Evolutionary conservation across 768 basidiomycete species (phyloP), one percentile per base, ranked within the genome.

Genomic region (Hericium coralloides): DNA sequence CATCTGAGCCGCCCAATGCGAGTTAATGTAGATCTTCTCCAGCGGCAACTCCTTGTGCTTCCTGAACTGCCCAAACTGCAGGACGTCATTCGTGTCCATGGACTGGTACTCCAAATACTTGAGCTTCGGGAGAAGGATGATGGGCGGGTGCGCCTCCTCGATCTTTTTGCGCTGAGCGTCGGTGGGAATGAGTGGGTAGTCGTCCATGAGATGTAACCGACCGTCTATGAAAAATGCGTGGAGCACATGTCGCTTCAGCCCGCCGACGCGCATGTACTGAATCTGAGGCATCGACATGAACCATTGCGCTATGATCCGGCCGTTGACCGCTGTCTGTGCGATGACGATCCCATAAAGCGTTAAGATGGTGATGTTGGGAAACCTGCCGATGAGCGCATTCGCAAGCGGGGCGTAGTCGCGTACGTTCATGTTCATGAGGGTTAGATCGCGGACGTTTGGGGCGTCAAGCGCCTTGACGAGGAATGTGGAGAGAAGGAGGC

Each of bases 251-350:
- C 53, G 2, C 17, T 23, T 31, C 51, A 56, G 55, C 25, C 2
- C 2, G 14, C 31, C 57, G 47, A 56, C 12, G 52, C 66, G 67
- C 54, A 69, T 54, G 52, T 63, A 58, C 49, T 57, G 57, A 45
- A 88, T 63, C 25, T 72, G 66, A 10, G 84, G 84, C 76, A 87
- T 81, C 20, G 83, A 78, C 50, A 77, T 68, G 31, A 87, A 67
- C 76, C 80, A 84, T 39, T 70, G 72, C 45, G 80, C 68, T 60
- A 84, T 64, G 41, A 67, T 55, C 48, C 61, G 53, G 50, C 58
- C 60, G 20, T 70, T 72, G 25, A 45, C 22, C 53, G 57, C 52
- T 9, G 64, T 66, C 52, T 63, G 59, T 41, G 66, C 58, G 39
- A 78, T 58, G 26, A 80, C 71, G 51, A 82, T 54, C 18, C 71